Conservation (phyloP, 805 yeast genomes). For the Yamadazyma philogaea region DNA sequence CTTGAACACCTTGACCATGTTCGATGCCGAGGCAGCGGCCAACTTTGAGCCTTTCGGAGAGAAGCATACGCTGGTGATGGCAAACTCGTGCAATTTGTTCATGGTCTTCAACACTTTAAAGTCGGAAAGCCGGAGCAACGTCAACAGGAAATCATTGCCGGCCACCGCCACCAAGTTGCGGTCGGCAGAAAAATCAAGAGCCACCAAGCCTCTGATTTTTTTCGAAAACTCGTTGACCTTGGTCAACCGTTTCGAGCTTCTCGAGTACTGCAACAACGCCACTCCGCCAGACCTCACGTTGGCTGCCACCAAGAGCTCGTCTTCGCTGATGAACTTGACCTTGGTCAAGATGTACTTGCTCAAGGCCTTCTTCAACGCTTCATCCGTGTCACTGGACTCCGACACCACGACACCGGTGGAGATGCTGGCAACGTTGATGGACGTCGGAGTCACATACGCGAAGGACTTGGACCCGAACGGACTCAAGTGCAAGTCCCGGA, state of each 20-base stretch:
- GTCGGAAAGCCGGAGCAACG: slow-evolving; percentile 50
- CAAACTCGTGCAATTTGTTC: slow-evolving; percentile 68
- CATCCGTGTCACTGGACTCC: slow-evolving; percentile 22
- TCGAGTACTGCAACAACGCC: slow-evolving; percentile 45
- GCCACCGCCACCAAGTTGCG: slow-evolving; percentile 52
- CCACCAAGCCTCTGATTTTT: slow-evolving; percentile 54
- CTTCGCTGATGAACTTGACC: slow-evolving; percentile 37
- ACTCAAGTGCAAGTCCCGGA: slow-evolving; percentile 64
- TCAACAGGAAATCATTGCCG: slow-evolving; percentile 64
- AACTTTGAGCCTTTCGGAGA: slow-evolving; percentile 64
- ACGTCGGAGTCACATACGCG: slow-evolving; percentile 55
- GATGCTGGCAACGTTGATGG: slow-evolving; percentile 52
- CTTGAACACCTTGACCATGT: slow-evolving; percentile 59
- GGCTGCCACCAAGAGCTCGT: slow-evolving; percentile 33
- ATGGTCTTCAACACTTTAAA: slow-evolving; percentile 50
- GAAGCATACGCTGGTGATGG: slow-evolving; percentile 70
- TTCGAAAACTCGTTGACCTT: slow-evolving; percentile 41
- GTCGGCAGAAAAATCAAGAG: slow-evolving; percentile 43
- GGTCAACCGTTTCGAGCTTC: slow-evolving; percentile 40
- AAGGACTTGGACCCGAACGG: slow-evolving; percentile 53
- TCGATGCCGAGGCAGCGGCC: slow-evolving; percentile 77
- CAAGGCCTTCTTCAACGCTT: slow-evolving; percentile 21
- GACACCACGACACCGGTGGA: slow-evolving; percentile 49
- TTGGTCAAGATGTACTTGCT: slow-evolving; percentile 36
- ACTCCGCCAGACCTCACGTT: slow-evolving; percentile 32